These are phyloP conservation scores for Magnaporthiopsis rhizophila DNA, from an alignment of 2,329 filamentous ascomycete genomes.

Conservation along the genomic window DNA sequence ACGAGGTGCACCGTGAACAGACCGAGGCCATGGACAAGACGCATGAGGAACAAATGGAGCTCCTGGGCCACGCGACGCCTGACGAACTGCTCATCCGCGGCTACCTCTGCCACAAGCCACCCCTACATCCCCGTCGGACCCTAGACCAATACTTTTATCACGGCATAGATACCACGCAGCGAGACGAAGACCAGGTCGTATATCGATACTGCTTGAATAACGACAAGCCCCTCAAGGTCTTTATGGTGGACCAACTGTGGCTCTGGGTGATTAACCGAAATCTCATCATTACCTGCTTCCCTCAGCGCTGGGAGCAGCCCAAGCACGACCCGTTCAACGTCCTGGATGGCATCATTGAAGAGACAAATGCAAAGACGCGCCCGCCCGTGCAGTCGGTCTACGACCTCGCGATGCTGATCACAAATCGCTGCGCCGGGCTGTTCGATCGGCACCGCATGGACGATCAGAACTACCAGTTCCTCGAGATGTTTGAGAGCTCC, in stretches of 20 bases:
- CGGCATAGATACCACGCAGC: constrained; percentile 50
- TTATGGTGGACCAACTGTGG: constrained; percentile 65
- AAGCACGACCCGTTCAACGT: constrained; percentile 56
- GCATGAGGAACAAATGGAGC: constrained; percentile 23
- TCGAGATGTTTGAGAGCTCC: constrained; percentile 60
- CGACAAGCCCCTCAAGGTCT: constrained; percentile 44
- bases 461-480: constrained; percentile 53
- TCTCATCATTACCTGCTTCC: constrained; percentile 51
- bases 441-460: constrained; percentile 52
- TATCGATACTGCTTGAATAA: constrained; percentile 42
- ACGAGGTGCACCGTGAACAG: constrained; percentile 21
- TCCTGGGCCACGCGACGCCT: constrained; percentile 18
- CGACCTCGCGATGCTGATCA: constrained; percentile 55
- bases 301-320: constrained; percentile 50
- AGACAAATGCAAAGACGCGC: constrained; percentile 56
- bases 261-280: constrained; percentile 53
- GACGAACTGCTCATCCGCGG: constrained; percentile 40
- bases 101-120: constrained; percentile 36
- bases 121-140: constrained; percentile 52
- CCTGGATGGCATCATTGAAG: constrained; percentile 54
- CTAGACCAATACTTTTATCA: constrained; percentile 61
- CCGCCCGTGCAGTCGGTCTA: constrained; percentile 53
- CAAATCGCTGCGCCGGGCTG: constrained; percentile 48
- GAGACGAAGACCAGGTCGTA: constrained; percentile 57
- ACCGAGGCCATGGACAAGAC: constrained; percentile 32